phyloP scores from a whole-genome alignment of 768 basidiomycete genomes.

The Tylopilus plumbeoviolaceoides region DNA sequence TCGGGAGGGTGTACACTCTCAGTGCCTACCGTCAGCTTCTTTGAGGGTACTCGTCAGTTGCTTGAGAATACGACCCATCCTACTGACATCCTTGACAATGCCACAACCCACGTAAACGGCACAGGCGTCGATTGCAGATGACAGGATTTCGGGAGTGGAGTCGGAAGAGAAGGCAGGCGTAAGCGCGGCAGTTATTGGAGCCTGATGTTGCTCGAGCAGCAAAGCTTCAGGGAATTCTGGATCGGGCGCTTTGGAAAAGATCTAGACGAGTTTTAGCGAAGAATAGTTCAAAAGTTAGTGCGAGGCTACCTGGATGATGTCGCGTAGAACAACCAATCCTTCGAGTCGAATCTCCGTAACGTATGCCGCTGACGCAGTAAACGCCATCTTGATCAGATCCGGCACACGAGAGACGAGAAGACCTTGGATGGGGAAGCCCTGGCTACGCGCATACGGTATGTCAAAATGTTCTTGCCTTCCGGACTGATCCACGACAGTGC shows the following conservation, averaged over 20 bases:
- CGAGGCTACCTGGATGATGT: constrained; percentile 78
- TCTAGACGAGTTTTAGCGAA: constrained; percentile 41
- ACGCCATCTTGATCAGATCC: constrained; percentile 96
- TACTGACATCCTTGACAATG: constrained; percentile 80
- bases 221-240: constrained; percentile 89
- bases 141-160: constrained; percentile 91
- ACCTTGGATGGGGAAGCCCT: constrained; percentile 53
- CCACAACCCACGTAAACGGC: constrained; percentile 95
- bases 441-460: constrained; percentile 59
- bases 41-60: constrained; percentile 83
- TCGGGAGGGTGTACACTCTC: neutral
- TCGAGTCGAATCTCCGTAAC: constrained; percentile 93
- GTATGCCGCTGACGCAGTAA: constrained; percentile 94
- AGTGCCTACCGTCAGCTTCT: constrained; percentile 78
- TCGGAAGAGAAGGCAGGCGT: constrained; percentile 96
- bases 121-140: constrained; percentile 88
- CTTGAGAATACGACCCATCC: constrained; percentile 95
- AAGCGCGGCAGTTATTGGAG: constrained; percentile 94
- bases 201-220: constrained; percentile 95
- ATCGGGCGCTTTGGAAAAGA: constrained; percentile 83
- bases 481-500: constrained; percentile 65
- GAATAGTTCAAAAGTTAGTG: neutral
- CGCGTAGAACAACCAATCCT: constrained; percentile 82
- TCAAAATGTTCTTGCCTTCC: constrained; percentile 84
- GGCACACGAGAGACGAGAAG: constrained; percentile 82